phyloP scores from a whole-genome alignment of 768 basidiomycete genomes.

The Exidia glandulosa region DNA sequence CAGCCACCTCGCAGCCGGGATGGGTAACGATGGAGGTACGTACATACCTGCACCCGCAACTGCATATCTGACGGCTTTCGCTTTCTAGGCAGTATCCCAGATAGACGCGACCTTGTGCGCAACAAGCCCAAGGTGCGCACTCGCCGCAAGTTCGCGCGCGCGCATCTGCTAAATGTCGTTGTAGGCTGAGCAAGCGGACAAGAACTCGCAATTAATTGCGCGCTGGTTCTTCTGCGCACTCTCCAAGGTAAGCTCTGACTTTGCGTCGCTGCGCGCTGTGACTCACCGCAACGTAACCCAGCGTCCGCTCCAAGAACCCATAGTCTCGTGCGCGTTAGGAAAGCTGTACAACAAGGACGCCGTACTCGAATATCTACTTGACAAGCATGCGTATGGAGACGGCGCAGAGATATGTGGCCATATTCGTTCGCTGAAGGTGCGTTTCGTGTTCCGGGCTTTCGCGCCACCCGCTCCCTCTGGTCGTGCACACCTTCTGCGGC shows the following conservation, averaged over 20 bases:
- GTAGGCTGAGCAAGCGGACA: conserved; percentile 80
- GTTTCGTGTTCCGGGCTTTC: conserved; percentile 13
- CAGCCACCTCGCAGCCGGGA: too few species aligned
- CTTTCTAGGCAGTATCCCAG: conserved; percentile 60
- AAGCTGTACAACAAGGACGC: conserved; percentile 97
- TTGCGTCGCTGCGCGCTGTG: neutral
- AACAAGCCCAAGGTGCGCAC: conserved; percentile 53
- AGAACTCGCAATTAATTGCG: conserved; percentile 77
- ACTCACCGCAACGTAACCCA: conserved; percentile 21
- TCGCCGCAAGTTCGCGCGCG: neutral
- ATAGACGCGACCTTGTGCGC: conserved; percentile 67
- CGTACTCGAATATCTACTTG: conserved; percentile 80
- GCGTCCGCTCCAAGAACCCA: conserved; percentile 77
- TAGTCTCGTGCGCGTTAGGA: conserved; percentile 86
- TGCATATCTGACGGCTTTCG: neutral
- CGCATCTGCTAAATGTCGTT: neutral
- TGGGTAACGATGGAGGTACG: conserved; percentile 70
- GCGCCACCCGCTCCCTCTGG: neutral
- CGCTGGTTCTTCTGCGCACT: conserved; percentile 90
- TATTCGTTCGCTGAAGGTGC: conserved; percentile 79
- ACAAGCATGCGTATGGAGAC: conserved; percentile 77
- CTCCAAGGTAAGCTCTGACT: conserved; percentile 60
- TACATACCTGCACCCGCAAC: neutral
- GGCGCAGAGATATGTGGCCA: conserved; percentile 89
- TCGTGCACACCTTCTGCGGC: neutral